Conservation (phyloP, 2,329 filamentous ascomycete genomes). For the Epicoccum nigrum region DNA sequence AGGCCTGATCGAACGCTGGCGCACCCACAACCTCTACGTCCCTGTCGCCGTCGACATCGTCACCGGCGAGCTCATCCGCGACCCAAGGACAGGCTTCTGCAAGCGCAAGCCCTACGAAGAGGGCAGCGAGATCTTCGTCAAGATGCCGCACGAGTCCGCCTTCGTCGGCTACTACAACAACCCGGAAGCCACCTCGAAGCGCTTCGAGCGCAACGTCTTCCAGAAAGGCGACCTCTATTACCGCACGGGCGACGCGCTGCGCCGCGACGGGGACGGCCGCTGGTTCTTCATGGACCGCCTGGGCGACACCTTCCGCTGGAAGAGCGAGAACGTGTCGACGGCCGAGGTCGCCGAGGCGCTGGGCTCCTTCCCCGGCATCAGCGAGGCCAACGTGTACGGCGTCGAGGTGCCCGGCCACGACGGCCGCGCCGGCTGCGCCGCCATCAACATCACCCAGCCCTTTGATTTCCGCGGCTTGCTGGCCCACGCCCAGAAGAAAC, state of each 20-base stretch:
- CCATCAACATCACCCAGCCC: conserved; percentile 59
- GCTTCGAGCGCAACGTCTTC: conserved; percentile 55
- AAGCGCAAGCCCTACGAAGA: conserved; percentile 66
- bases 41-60: conserved; percentile 73
- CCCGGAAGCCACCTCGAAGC: conserved; percentile 67
- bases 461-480: conserved; percentile 65
- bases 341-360: conserved; percentile 55
- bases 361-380: conserved; percentile 52
- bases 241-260: conserved; percentile 55
- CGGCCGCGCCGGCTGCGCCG: conserved; percentile 62
- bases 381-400: conserved; percentile 58
- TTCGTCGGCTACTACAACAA: conserved; percentile 77
- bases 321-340: conserved; percentile 57
- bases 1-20: conserved; percentile 63
- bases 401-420: conserved; percentile 56
- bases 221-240: conserved; percentile 56
- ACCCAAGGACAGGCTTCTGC: conserved; percentile 72
- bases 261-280: conserved; percentile 51
- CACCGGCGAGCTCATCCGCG: conserved; percentile 69
- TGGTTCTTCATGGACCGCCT: conserved; percentile 59
- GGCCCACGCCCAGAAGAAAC: conserved; percentile 61
- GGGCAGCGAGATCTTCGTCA: conserved; percentile 78
- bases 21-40: conserved; percentile 62
- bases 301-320: conserved; percentile 59
- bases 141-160: conserved; percentile 60